Evolutionary conservation across 2,329 filamentous ascomycete species (phyloP).

Genomic region (Aureobasidium sp.): DNA sequence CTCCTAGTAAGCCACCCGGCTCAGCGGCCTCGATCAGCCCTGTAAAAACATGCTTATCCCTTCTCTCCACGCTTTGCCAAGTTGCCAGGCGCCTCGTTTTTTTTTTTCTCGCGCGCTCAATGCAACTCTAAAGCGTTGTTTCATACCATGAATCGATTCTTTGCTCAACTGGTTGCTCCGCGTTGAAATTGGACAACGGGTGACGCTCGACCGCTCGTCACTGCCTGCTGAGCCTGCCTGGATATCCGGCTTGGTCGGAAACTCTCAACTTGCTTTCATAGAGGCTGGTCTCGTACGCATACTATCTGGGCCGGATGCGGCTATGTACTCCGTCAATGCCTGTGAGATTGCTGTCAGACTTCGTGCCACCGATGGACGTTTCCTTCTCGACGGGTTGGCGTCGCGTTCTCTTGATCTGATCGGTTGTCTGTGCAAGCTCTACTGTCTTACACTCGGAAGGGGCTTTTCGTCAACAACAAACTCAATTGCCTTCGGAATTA

Average conservation of each 20-base stretch:
- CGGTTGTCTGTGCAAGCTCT: not conserved
- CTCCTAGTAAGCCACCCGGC: not conserved
- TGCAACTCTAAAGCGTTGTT: not conserved
- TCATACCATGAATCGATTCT: not conserved
- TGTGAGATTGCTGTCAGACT: not conserved
- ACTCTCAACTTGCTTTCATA: not conserved
- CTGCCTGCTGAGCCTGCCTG: not conserved
- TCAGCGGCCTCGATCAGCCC: conserved; percentile 5
- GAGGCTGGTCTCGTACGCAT: not conserved
- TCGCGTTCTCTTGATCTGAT: not conserved
- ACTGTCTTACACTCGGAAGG: not conserved
- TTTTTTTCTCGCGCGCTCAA: not conserved
- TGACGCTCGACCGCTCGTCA: not conserved
- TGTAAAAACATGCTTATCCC: not conserved
- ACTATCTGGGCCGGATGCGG: not conserved
- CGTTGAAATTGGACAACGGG: not conserved
- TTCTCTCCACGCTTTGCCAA: conserved; percentile 6
- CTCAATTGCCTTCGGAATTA: not conserved
- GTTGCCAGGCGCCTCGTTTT: not conserved
- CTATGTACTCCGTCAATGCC: not conserved
- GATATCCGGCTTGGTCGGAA: not conserved
- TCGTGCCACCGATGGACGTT: not conserved
- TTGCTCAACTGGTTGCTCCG: not conserved
- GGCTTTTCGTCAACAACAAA: not conserved
- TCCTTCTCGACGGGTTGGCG: not conserved